Conservation (phyloP, 805 yeast species). For the Ogataea ganodermae region DNA sequence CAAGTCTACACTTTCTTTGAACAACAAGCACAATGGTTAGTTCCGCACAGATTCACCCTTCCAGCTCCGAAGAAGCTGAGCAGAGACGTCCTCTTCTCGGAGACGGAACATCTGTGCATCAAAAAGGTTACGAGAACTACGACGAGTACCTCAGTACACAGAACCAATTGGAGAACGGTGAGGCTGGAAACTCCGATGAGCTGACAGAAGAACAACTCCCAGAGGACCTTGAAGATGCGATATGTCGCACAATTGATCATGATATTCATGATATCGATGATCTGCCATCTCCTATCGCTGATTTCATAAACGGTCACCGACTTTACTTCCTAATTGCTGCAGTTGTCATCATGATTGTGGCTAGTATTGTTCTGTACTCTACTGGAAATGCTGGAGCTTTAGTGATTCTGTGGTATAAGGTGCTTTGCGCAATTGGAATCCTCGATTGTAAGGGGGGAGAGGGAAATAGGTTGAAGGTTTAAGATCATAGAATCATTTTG, state of each 20-base stretch:
- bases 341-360: slow-evolving; percentile 9
- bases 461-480: no score
- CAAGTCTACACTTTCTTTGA: no score
- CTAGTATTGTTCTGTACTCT: slow-evolving; percentile 17
- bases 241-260: slow-evolving; percentile 14
- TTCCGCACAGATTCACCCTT: not conserved
- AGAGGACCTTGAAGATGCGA: slow-evolving; percentile 12
- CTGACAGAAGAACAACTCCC: not conserved
- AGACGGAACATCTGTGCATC: not conserved
- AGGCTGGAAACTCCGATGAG: not conserved
- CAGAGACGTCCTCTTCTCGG: slow-evolving; percentile 1
- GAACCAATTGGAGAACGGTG: slow-evolving; percentile 11
- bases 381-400: slow-evolving; percentile 18
- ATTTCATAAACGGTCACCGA: slow-evolving; percentile 13
- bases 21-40: not conserved
- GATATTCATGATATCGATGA: slow-evolving; percentile 8
- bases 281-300: slow-evolving; percentile 15
- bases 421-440: slow-evolving; percentile 24
- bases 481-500: not conserved
- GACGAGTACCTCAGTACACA: slow-evolving; percentile 17
- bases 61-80: not conserved
- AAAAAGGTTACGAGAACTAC: slow-evolving; percentile 13
- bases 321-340: slow-evolving; percentile 8
- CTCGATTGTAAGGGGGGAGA: slow-evolving; percentile 11
- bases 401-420: slow-evolving; percentile 20